Percentiles rank a stretch among this genome's conserved stretches.
phyloP scores from a whole-genome alignment of 129 eudicot species.

The sunflower (Helianthus annuus) region HanXRQr2.0-SUNRISE NC_035439.2:94876757-94877256 shows the following conservation, averaged over 20 bases:
- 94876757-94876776: conserved; percentile 51
- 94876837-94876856: conserved; percentile 26
- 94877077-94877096: conserved; percentile 10
- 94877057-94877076: too few species aligned
- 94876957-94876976: too few species aligned
- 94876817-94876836: conserved; percentile 45
- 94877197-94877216: conserved; percentile 16
- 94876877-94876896: conserved; percentile 95
- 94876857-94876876: conserved; percentile 64
- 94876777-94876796: conserved; percentile 42
- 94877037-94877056: too few species aligned
- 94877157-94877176: conserved; percentile 73
- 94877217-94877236: conserved; percentile 42
- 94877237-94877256: conserved; percentile 26
- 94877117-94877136: conserved; percentile 99
- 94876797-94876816: conserved; percentile 49
- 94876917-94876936: conserved; percentile 87
- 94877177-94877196: conserved; percentile 30
- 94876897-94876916: conserved; percentile 98
- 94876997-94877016: too few species aligned
- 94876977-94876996: too few species aligned
- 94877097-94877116: conserved; percentile 99
- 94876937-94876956: not conserved
- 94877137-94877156: conserved; percentile 98
- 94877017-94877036: too few species aligned